phyloP scores from a whole-genome alignment of 1,284 basidiomycete genomes.

The Pterulicium gracile region DNA sequence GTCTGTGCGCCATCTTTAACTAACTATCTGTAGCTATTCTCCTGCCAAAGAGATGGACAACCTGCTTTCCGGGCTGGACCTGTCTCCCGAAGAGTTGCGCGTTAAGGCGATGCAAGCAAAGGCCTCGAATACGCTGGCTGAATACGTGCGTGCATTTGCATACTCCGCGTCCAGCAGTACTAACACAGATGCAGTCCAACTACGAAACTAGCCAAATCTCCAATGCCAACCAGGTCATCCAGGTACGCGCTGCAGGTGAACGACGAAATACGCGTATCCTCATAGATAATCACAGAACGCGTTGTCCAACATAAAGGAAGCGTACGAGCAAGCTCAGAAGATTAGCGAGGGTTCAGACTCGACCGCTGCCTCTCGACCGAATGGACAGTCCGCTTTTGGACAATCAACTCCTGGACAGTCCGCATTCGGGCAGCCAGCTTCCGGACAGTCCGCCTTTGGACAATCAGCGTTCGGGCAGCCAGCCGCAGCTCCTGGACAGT shows the following conservation, averaged over 20 bases:
- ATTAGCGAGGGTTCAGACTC: not conserved
- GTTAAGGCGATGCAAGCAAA: not conserved
- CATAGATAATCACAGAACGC: not conserved
- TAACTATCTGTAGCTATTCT: not conserved
- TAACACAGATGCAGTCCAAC: not conserved
- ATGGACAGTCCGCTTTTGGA: no score
- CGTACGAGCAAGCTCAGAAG: not conserved
- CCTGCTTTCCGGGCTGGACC: not conserved
- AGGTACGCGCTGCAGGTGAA: not conserved
- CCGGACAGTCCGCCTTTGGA: no score
- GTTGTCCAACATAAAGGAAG: not conserved
- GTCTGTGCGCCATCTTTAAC: no score
- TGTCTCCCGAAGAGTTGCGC: not conserved
- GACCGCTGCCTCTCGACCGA: not conserved
- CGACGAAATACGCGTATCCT: no score
- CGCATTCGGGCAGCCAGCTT: no score
- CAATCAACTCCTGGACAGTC: no score
- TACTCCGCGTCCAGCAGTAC: not conserved
- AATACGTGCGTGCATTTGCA: no score
- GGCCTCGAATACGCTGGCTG: not conserved
- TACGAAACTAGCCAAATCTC: not conserved
- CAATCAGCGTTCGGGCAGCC: no score
- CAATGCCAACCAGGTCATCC: not conserved
- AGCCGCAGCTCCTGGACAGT: no score
- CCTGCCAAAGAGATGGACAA: not conserved